Conservation (phyloP, 257 asterid species). For the Cinchona pubescens region DNA sequence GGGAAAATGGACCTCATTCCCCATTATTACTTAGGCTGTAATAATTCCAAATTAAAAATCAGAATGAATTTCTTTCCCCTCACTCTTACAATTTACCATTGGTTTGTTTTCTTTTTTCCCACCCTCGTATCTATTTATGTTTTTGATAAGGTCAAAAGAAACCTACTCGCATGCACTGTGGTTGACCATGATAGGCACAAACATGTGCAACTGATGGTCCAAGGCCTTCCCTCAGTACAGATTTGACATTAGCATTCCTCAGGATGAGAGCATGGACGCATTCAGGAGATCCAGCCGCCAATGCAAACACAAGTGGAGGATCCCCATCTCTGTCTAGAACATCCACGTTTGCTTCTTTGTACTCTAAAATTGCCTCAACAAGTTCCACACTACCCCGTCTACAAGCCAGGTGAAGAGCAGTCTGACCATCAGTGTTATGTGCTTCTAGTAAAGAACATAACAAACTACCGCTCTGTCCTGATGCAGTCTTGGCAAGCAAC, state of each 20-base stretch:
- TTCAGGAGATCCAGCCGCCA: slow-evolving; percentile 98
- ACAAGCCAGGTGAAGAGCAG: slow-evolving; percentile 97
- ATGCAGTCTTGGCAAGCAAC: slow-evolving; percentile 57
- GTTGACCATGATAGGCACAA: slow-evolving; percentile 99
- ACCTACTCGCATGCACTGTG: slow-evolving; percentile 97
- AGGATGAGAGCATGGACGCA: slow-evolving; percentile 87
- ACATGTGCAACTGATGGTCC: slow-evolving; percentile 99
- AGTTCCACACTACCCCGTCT: slow-evolving; percentile 91
- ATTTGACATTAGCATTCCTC: slow-evolving; percentile 77
- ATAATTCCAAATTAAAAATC: neutral
- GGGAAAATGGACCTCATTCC: neutral
- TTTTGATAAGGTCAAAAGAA: slow-evolving; percentile 14
- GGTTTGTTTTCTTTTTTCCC: neutral
- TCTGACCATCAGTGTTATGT: slow-evolving; percentile 93
- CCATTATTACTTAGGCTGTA: neutral
- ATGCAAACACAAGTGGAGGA: slow-evolving; percentile 97
- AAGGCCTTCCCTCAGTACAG: slow-evolving; percentile 92
- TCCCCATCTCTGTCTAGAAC: slow-evolving; percentile 95
- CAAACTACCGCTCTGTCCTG: slow-evolving; percentile 39
- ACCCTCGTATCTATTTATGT: slow-evolving; percentile 11
- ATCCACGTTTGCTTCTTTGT: slow-evolving; percentile 80
- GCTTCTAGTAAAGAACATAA: slow-evolving; percentile 66
- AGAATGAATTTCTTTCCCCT: neutral
- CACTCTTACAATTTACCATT: neutral
- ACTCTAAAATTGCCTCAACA: slow-evolving; percentile 77